phyloP scores from a whole-genome alignment of 2,329 filamentous ascomycete genomes.

The Claviceps sp. region DNA sequence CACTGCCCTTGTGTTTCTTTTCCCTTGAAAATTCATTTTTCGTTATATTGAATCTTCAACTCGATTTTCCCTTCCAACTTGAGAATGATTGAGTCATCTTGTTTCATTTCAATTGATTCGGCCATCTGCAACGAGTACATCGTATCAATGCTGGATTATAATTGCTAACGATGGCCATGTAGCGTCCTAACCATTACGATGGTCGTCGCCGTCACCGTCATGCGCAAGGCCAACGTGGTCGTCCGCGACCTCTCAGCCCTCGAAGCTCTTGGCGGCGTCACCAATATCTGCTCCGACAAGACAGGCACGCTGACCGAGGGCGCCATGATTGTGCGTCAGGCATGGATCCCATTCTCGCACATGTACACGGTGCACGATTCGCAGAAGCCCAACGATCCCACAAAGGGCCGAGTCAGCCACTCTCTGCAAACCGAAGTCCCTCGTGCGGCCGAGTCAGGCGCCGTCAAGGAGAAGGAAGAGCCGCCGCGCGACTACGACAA shows the following conservation, averaged over 20 bases:
- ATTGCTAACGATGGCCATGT: too few relatives aligned
- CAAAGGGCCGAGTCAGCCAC: constrained; percentile 39
- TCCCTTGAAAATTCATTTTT: background rate
- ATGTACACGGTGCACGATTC: constrained; percentile 49
- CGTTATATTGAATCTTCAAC: background rate
- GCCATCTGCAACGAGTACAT: too few relatives aligned
- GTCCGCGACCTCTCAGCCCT: constrained; percentile 53
- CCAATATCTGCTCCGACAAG: constrained; percentile 62
- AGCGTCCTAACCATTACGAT: constrained; percentile 57
- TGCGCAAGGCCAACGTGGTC: constrained; percentile 51
- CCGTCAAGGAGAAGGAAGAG: constrained; percentile 20
- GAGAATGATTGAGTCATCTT: too few relatives aligned
- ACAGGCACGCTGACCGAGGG: constrained; percentile 57
- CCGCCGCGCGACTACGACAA: constrained; percentile 42
- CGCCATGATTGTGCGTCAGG: constrained; percentile 56
- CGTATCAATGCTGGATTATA: too few relatives aligned
- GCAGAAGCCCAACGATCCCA: constrained; percentile 48
- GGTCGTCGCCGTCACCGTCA: constrained; percentile 49
- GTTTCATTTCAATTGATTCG: too few relatives aligned
- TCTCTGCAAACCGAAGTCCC: constrained; percentile 13
- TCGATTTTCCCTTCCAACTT: too few relatives aligned
- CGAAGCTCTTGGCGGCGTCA: constrained; percentile 57
- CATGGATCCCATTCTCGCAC: constrained; percentile 46
- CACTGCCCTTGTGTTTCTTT: constrained; percentile 3
- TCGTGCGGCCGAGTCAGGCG: background rate